Evolutionary conservation across 1,139 yeast species (phyloP).

Genomic region (Sugiyamaella japonica): DNA sequence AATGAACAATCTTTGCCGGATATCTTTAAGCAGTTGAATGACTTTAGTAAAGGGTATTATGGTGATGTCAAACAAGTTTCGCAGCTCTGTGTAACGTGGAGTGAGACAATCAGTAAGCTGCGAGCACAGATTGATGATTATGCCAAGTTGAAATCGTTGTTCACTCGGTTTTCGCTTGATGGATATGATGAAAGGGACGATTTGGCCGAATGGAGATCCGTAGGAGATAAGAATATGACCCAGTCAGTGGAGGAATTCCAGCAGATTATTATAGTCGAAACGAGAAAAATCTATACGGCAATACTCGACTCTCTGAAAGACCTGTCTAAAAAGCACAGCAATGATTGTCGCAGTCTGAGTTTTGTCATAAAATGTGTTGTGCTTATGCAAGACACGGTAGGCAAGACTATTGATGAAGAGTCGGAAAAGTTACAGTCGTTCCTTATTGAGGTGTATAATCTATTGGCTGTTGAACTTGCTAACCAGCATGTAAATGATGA

Average conservation of each 20-base stretch:
- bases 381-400: slow-evolving; percentile 14
- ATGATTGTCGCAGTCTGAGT: slow-evolving; percentile 17
- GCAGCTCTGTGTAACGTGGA: slow-evolving; percentile 23
- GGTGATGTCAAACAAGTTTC: slow-evolving; percentile 20
- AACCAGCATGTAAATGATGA: not conserved
- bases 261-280: slow-evolving; percentile 2
- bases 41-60: slow-evolving; percentile 23
- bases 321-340: slow-evolving; percentile 4
- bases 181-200: slow-evolving; percentile 22
- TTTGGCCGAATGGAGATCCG: slow-evolving; percentile 21
- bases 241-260: slow-evolving; percentile 15
- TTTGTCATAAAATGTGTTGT: slow-evolving; percentile 16
- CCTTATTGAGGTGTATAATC: not conserved
- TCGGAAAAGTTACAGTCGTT: not conserved
- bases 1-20: slow-evolving; percentile 19
- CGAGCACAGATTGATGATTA: slow-evolving; percentile 20
- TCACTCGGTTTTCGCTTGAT: slow-evolving; percentile 12
- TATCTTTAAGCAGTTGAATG: slow-evolving; percentile 20
- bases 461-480: not conserved
- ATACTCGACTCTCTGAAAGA: slow-evolving; percentile 14
- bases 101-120: slow-evolving; percentile 14
- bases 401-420: not conserved
- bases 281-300: slow-evolving; percentile 9
- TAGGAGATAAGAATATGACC: slow-evolving; percentile 17
- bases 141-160: slow-evolving; percentile 17